Conservation (phyloP, 768 basidiomycete genomes). For the Boletus subcaerulescens region DNA sequence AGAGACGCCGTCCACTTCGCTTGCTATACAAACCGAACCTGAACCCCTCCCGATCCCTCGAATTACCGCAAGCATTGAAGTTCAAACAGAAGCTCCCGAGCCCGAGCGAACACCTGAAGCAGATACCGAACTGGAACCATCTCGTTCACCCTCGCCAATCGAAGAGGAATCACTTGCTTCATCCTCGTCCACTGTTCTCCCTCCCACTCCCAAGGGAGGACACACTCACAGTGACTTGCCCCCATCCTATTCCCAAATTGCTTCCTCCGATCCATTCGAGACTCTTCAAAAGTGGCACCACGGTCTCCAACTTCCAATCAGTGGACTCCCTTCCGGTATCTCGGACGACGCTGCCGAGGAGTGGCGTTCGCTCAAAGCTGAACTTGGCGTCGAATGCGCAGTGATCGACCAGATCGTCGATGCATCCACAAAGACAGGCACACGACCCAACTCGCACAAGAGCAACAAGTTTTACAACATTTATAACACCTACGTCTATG, state of each 20-base stretch:
- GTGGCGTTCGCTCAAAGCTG: constrained; percentile 77
- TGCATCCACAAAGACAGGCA: constrained; percentile 34
- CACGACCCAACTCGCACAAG: constrained; percentile 35
- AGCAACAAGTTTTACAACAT: constrained; percentile 77
- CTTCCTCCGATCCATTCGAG: constrained; percentile 50
- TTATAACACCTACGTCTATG: constrained; percentile 70
- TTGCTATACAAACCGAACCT: constrained; percentile 40
- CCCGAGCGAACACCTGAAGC: constrained; percentile 37
- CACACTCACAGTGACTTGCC: constrained; percentile 51
- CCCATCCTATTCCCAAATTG: constrained; percentile 67
- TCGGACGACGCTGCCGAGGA: constrained; percentile 68
- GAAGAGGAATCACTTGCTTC: constrained; percentile 61
- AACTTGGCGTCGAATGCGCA: constrained; percentile 72
- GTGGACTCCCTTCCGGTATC: constrained; percentile 48
- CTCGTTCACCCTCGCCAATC: constrained; percentile 45
- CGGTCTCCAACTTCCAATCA: constrained; percentile 47
- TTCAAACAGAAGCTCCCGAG: constrained; percentile 55
- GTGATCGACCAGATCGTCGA: constrained; percentile 72
- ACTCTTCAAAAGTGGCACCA: constrained; percentile 70
- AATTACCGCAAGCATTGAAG: constrained; percentile 48
- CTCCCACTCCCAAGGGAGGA: constrained; percentile 62
- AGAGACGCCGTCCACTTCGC: constrained; percentile 31
- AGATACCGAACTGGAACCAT: constrained; percentile 26
- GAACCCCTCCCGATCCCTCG: constrained; percentile 31
- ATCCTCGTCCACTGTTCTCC: constrained; percentile 69